Evolutionary conservation across 2,329 filamentous ascomycete genomes (phyloP), one percentile per base, ranked within the genome.

Genomic region (Elsinoe batatas): DNA sequence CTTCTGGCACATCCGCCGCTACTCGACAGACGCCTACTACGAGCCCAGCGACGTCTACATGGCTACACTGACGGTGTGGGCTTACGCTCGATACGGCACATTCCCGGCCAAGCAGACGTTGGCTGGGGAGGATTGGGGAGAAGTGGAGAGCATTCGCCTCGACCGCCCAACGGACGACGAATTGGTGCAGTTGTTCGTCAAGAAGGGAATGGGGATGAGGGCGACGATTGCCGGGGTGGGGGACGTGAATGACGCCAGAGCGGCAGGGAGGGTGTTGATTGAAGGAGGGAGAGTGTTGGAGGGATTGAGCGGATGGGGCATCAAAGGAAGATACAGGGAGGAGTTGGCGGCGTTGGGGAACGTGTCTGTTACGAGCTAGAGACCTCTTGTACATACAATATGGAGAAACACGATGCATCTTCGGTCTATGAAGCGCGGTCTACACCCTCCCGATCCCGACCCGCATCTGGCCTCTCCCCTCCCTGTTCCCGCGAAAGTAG

Each of bases 31-130:
- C 58, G 72, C 70, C 5, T 77, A 77, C 59, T 85, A 87, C 65
- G 79, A 81, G 61, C 80, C 83, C 0, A 78, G 86, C 2, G 79
- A 79, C 0, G 75, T 87, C 0, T 84, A 84, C 61, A 82, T 87
- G 61, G 82, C 81, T 3, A 75, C 79, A 10, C 71, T 88, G 3
- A 77, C 79, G 0, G 68, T 88, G 10, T 88, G 85, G 85, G 78
- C 79, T 0, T 86, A 75, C 58, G 38, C 38, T 12, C 38, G 38
- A 6, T 42, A 42, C 38, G 66, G 71, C 3, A 65, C 58, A 8
- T 65, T 61, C 44, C 47, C 26, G 3, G 8, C 2, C 5, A 13
- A n/a, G n/a, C 47, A 36, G 33, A 51, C 17, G 2, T 5, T 5
- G 17, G 30, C 35, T 5, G 18, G 15, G 7, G 26, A 37, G 32